phyloP scores from a whole-genome alignment of 1,284 basidiomycete genomes.

The Moesziomyces sp. region DNA sequence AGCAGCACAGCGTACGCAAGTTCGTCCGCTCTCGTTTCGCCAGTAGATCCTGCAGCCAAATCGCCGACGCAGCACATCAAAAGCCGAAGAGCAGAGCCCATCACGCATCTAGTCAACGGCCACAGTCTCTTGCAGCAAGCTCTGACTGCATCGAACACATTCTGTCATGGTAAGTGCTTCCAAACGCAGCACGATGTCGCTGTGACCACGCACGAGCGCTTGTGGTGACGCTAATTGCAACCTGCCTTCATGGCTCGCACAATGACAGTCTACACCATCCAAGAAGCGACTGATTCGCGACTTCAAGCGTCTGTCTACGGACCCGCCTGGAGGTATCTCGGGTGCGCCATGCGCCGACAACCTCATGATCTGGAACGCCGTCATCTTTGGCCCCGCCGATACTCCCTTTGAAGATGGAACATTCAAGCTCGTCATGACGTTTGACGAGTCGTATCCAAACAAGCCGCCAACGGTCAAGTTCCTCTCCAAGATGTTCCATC shows the following conservation, averaged over 20 bases:
- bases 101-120: too few species aligned
- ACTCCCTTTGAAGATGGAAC: slow-evolving; percentile 99
- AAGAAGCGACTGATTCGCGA: slow-evolving; percentile 66
- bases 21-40: too few species aligned
- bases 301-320: slow-evolving; percentile 91
- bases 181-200: too few species aligned
- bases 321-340: slow-evolving; percentile 94
- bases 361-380: slow-evolving; percentile 99
- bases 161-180: too few species aligned
- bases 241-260: background rate
- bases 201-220: background rate
- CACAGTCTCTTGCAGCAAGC: too few species aligned
- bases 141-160: too few species aligned
- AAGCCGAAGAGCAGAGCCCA: too few species aligned
- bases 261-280: slow-evolving; percentile 61
- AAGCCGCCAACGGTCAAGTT: slow-evolving; percentile 98
- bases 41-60: too few species aligned
- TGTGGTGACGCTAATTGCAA: background rate
- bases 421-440: slow-evolving; percentile 93
- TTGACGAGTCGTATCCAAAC: slow-evolving; percentile 98
- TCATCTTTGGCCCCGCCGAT: slow-evolving; percentile 97
- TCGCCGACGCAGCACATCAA: too few species aligned
- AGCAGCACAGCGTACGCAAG: too few species aligned
- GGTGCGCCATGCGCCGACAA: slow-evolving; percentile 97
- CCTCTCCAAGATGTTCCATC: slow-evolving; percentile 97